Evolutionary conservation across 2,329 filamentous ascomycete species (phyloP), one percentile per base, ranked within the genome.

Genomic region (Epicoccum sorghinum): DNA sequence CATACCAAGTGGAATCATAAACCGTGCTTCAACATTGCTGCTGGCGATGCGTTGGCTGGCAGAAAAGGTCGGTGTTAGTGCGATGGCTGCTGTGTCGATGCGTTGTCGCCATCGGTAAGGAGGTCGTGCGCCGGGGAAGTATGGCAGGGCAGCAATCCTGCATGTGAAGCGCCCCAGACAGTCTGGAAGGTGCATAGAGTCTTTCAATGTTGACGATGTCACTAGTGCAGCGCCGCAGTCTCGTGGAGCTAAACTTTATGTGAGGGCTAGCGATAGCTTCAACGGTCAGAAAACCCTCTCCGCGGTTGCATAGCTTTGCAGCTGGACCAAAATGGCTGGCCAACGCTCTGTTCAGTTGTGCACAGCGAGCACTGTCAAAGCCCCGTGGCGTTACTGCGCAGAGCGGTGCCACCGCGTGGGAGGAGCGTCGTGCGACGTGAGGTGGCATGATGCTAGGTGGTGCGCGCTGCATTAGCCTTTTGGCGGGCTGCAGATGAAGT

Each of bases 381-480:
- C 36, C 29, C 42, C 37, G 5, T 13, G 29, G 44, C 43, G 47
- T n/a, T 29, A 29, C 27, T 6, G 6, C 9, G 27, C 23, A n/a
- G 37, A 24, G 52, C 38, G 49, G 57, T 47, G 52, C 29, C 36
- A 38, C 37, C 36, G 33, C 53, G 47, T 50, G 45, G 54, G 41
- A 38, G 35, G 47, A 40, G 49, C 39, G 46, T 47, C 3, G 48
- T 57, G 48, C 47, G 43, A 54, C 25, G 22, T 42, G 49, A 44
- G 39, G 54, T 47, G 55, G 43, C 44, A 46, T 47, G 44, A 60
- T 40, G 52, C 32, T 27, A 37, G 27, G 48, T 48, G 42, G 50
- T 46, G 47, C 47, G 54, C 50, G 55, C 35, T 51, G 50, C 49
- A 52, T 56, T 51, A 52, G 58, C 47, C 39, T 37, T 18, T 29